These are phyloP conservation scores for Mortierella sp. DNA, from an alignment of 371 early-diverging fungal genomes.

Conservation along the genomic window DNA sequence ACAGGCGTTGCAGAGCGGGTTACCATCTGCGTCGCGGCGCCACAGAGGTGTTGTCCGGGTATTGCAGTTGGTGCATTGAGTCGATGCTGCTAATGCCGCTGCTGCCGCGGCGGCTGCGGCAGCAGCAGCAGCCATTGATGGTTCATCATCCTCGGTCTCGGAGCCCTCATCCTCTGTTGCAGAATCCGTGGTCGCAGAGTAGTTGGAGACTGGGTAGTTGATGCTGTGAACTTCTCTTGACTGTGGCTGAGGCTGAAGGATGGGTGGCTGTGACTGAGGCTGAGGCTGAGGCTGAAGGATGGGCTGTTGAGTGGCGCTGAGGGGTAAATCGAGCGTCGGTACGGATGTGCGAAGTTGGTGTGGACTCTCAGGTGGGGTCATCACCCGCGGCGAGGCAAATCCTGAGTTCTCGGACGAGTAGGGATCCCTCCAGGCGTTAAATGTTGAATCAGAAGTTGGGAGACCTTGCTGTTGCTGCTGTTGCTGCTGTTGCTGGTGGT, in stretches of 20 bases:
- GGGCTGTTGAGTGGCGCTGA: neutral
- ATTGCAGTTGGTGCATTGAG: slow-evolving; percentile 90
- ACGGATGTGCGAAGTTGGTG: neutral
- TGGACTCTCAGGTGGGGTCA: slow-evolving; percentile 1
- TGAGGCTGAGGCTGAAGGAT: too few relatives aligned
- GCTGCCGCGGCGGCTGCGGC: neutral
- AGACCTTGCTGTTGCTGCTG: neutral
- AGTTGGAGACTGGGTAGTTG: neutral
- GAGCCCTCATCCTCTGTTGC: slow-evolving; percentile 12
- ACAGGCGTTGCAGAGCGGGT: slow-evolving; percentile 76
- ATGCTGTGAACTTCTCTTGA: neutral
- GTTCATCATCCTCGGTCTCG: slow-evolving; percentile 31
- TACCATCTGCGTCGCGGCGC: slow-evolving; percentile 87
- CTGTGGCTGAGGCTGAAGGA: neutral
- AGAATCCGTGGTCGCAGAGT: slow-evolving; percentile 2
- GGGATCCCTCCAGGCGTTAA: neutral
- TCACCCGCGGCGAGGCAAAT: neutral
- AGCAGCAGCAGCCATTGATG: neutral
- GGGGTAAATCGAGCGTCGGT: neutral
- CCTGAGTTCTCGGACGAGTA: neutral
- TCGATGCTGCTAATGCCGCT: slow-evolving; percentile 16
- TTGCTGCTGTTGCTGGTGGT: neutral
- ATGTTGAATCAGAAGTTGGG: neutral
- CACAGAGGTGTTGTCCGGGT: slow-evolving; percentile 96
- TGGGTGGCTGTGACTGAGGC: too few relatives aligned